Conservation (phyloP, 306 rosid genomes). For the Rosa rugosa region DNA sequence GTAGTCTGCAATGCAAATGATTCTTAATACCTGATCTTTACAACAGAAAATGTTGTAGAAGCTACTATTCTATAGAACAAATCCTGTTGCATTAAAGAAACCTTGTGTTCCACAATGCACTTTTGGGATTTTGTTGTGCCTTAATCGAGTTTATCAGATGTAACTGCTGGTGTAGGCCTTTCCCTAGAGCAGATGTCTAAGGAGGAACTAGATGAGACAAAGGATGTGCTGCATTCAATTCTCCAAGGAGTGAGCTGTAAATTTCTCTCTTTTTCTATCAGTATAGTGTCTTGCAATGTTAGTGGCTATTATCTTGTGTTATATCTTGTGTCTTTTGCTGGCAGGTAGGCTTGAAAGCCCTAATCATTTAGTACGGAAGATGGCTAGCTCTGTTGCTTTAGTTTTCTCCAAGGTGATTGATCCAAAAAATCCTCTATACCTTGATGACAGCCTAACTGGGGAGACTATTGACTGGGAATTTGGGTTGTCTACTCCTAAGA, state of each 20-base stretch:
- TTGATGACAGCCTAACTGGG: constrained; percentile 74
- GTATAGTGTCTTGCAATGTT: constrained; percentile 25
- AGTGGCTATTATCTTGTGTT: constrained; percentile 19
- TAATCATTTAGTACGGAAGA: constrained; percentile 68
- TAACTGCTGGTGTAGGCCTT: constrained; percentile 89
- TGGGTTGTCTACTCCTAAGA: constrained; percentile 48
- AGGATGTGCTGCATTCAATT: constrained; percentile 72
- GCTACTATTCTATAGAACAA: neutral
- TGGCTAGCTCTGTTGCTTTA: constrained; percentile 84
- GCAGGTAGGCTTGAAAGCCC: constrained; percentile 99
- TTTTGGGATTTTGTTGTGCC: constrained; percentile 35
- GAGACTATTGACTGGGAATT: constrained; percentile 84
- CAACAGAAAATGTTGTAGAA: constrained; percentile 10
- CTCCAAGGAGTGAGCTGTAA: constrained; percentile 97
- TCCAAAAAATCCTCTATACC: constrained; percentile 88
- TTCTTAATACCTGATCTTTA: neutral
- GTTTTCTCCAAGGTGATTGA: constrained; percentile 85
- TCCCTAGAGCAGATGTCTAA: constrained; percentile 71
- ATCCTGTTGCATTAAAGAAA: constrained; percentile 6
- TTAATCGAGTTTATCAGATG: constrained; percentile 54
- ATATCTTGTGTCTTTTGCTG: constrained; percentile 34
- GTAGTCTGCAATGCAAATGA: neutral
- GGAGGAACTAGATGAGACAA: constrained; percentile 71
- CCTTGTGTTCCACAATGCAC: neutral
- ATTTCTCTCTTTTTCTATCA: constrained; percentile 28